Conservation (phyloP, 306 rosid genomes). For the Cicer yamashitae region DNA sequence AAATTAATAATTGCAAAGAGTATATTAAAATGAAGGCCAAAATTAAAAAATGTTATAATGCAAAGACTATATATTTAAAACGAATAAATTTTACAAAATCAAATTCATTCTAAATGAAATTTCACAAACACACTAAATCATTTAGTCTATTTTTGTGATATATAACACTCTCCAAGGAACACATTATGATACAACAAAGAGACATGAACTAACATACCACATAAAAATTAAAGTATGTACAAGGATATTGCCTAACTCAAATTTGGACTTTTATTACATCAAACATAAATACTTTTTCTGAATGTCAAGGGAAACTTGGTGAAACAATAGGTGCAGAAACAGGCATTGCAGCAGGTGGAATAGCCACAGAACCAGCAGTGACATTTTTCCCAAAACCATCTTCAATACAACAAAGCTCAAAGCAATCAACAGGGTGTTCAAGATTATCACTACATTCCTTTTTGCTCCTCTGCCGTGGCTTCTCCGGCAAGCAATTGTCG, state of each 20-base stretch:
- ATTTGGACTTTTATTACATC: conserved; percentile 48
- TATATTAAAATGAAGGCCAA: too few species aligned
- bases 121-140: not conserved
- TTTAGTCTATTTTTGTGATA: not conserved
- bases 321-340: conserved; percentile 59
- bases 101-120: not conserved
- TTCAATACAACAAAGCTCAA: conserved; percentile 45
- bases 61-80: not conserved
- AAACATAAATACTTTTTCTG: not conserved
- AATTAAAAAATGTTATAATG: too few species aligned
- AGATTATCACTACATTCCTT: conserved; percentile 60
- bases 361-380: conserved; percentile 44
- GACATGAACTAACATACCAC: conserved; percentile 29
- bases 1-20: too few species aligned
- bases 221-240: conserved; percentile 33
- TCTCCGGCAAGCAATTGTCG: conserved; percentile 74
- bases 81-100: not conserved
- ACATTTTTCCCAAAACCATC: conserved; percentile 37
- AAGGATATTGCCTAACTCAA: conserved; percentile 44
- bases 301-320: conserved; percentile 56
- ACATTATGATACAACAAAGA: conserved; percentile 33
- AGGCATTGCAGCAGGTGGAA: conserved; percentile 57
- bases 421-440: conserved; percentile 58
- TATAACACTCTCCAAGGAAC: conserved; percentile 35
- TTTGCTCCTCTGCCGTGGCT: conserved; percentile 65